Evolutionary conservation across 192 early-diverging fungal species (phyloP).

Genomic region (Gamsiella multidivaricata): DNA sequence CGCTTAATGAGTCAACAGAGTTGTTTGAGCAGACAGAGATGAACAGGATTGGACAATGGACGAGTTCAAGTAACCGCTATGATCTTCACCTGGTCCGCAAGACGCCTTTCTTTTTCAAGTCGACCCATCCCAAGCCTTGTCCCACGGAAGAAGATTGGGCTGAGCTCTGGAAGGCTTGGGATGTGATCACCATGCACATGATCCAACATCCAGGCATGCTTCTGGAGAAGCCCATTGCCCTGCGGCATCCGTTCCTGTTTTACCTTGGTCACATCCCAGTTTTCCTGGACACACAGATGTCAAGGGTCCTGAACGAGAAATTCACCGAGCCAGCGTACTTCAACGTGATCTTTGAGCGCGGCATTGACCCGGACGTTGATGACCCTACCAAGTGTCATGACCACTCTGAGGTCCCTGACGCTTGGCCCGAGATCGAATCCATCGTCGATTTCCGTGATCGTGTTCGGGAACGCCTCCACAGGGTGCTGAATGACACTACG

Average conservation of each 20-base stretch:
- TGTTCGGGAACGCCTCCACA: constrained; percentile 65
- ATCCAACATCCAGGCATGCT: constrained; percentile 64
- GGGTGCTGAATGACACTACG: constrained; percentile 55
- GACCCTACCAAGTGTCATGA: constrained; percentile 77
- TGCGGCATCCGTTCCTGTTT: constrained; percentile 91
- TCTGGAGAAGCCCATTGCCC: constrained; percentile 77
- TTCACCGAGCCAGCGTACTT: constrained; percentile 73
- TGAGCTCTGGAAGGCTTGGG: constrained; percentile 86
- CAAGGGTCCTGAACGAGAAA: constrained; percentile 54
- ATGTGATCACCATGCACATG: constrained; percentile 72
- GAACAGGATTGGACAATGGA: constrained; percentile 61
- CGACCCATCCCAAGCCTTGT: constrained; percentile 27
- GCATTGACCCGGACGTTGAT: constrained; percentile 91
- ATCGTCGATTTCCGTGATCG: constrained; percentile 76
- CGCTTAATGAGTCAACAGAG: constrained; percentile 59
- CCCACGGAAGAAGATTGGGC: constrained; percentile 81
- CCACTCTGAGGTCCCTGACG: constrained; percentile 74
- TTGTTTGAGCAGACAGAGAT: constrained; percentile 64
- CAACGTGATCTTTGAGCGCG: constrained; percentile 90
- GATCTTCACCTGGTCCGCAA: constrained; percentile 68
- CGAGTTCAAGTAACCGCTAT: constrained; percentile 64
- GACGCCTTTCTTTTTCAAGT: constrained; percentile 60
- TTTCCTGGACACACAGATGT: constrained; percentile 74
- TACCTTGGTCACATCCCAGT: constrained; percentile 88
- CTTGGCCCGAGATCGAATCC: constrained; percentile 78